Base-by-base conservation (phyloP, 495 filamentous ascomycete genomes). In the Penicillium pulvis region DNA sequence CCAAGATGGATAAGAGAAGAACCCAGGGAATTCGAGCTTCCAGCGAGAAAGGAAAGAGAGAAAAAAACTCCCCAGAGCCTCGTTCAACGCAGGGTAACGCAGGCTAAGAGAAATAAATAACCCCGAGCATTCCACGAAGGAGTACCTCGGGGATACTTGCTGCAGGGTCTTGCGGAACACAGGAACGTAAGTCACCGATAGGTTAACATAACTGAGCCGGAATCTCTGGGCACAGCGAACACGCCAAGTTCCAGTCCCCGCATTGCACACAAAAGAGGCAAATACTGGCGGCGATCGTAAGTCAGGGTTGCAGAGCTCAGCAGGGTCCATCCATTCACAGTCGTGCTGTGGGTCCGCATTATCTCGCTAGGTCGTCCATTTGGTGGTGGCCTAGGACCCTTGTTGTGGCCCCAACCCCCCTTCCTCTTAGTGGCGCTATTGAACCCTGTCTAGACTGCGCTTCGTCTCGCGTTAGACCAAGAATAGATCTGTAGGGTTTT, bases 291-390 rank as follows among this genome's bases (percentile, higher is more conserved):
- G 39, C 24, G 61, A 69, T 69, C 66, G 39, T 1, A 35, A 56
- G 30, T 51, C 57, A 60, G 61, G 64, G 55, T 64, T 64, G 53
- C 60, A 65, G 51, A 57, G 42, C 36, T 51, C 50, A 48, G 24
- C 57, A 68, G 62, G 65, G 55, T 30, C 58, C 56, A 60, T 30
- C 60, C 59, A 65, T 55, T 62, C 23, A 58, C 4, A 44, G 11
- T 23, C 33, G 24, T 41, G 17, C 2, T 35, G 20, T 33, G 36
- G 31, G 31, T 55, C 42, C 43, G 24, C 31, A 30, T 19, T 30
- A 36, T 30, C 17, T 24, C 24, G 55, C 24, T 44, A 42, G 50
- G 30, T 16, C 14, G 16, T 41, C 39, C 39, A 41, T 41, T 36
- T 36, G 39, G 6, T 41, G 39, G 39, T 41, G 39, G 39, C 39